Evolutionary conservation across 805 yeast genomes (phyloP).

Genomic region (Yarrowia hollandica): DNA sequence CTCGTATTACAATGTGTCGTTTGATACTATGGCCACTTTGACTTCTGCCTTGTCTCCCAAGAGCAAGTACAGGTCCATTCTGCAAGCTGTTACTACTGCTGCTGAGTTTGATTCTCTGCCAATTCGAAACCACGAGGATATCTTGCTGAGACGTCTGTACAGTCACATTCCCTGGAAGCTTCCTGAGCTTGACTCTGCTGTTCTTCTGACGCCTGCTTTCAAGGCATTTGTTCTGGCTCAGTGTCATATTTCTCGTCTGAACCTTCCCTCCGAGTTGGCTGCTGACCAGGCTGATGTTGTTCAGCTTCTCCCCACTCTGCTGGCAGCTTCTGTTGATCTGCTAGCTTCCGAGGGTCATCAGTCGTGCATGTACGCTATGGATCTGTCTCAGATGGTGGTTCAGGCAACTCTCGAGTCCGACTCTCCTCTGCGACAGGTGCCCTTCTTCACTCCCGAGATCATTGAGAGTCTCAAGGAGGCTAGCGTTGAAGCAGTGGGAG

Average conservation of each 20-base stretch:
- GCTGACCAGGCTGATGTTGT: conserved; percentile 59
- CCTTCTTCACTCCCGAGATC: conserved; percentile 55
- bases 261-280: conserved; percentile 60
- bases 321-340: conserved; percentile 71
- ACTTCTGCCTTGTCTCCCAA: conserved; percentile 51
- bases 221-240: conserved; percentile 77
- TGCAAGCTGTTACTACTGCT: conserved; percentile 67
- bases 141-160: conserved; percentile 52
- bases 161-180: conserved; percentile 64
- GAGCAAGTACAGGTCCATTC: conserved; percentile 58
- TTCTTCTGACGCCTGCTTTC: conserved; percentile 53
- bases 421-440: conserved; percentile 77
- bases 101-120: conserved; percentile 71
- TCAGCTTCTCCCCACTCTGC: conserved; percentile 49
- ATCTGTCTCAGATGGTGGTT: conserved; percentile 79
- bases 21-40: conserved; percentile 65
- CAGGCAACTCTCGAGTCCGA: conserved; percentile 87
- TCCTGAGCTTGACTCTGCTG: conserved; percentile 37
- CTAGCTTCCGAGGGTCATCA: conserved; percentile 77
- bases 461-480: conserved; percentile 55
- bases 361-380: conserved; percentile 81
- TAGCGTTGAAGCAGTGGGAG: conserved; percentile 71
- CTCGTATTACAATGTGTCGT: conserved; percentile 67
- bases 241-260: conserved; percentile 71
- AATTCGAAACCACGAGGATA: conserved; percentile 61